Evolutionary conservation across 352 stramenopile genomes (phyloP).

Genomic region (Thalassiosira hispida): DNA sequence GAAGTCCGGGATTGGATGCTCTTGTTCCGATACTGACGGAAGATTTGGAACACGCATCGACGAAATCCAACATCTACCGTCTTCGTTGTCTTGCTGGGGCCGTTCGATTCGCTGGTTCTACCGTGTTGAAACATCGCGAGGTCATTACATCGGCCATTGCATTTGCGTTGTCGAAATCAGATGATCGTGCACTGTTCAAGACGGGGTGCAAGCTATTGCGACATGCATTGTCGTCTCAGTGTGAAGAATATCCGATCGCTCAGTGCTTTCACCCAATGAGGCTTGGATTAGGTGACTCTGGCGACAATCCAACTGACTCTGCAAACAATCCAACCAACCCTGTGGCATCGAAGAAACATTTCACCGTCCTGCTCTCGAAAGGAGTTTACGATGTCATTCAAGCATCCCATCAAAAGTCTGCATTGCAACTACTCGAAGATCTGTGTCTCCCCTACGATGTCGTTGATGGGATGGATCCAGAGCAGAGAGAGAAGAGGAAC

Average conservation of each 20-base stretch:
- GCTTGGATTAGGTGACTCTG: too few relatives aligned
- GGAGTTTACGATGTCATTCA: conserved; percentile 30
- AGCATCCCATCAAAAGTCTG: conserved; percentile 20
- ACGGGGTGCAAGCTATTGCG: conserved; percentile 84
- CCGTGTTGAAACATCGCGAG: conserved; percentile 65
- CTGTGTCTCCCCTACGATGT: conserved; percentile 13
- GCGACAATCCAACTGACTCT: not conserved
- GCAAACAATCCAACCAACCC: too few relatives aligned
- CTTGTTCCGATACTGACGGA: conserved; percentile 72
- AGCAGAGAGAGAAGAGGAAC: conserved; percentile 30
- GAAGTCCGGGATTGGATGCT: conserved; percentile 75
- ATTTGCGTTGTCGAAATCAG: conserved; percentile 67
- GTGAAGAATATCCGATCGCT: conserved; percentile 74
- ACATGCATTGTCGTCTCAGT: conserved; percentile 77
- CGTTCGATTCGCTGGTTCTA: conserved; percentile 64
- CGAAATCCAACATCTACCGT: conserved; percentile 77
- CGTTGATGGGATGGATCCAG: conserved; percentile 55
- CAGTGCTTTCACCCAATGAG: conserved; percentile 49
- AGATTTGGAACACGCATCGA: conserved; percentile 72
- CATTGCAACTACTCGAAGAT: conserved; percentile 27
- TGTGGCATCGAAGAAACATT: not conserved
- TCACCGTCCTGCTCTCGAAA: conserved; percentile 41
- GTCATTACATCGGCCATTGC: conserved; percentile 64
- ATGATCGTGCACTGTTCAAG: conserved; percentile 81
- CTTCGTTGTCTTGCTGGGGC: conserved; percentile 76